These are phyloP conservation scores for Boletellus ananiceps DNA, from an alignment of 768 basidiomycete species.

Conservation along the genomic window DNA sequence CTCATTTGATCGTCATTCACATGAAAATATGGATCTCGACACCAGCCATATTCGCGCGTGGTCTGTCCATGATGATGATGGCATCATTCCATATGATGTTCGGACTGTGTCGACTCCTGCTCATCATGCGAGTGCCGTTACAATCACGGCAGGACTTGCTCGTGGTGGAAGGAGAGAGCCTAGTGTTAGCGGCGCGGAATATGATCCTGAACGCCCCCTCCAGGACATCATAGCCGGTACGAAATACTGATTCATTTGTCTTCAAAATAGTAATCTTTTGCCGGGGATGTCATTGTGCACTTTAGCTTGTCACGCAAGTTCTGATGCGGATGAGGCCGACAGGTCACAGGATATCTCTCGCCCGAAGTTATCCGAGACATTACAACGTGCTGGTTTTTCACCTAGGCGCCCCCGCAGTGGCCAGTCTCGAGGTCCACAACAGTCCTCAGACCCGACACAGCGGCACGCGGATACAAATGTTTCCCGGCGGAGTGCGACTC, in stretches of 20 bases:
- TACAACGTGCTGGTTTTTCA: slow-evolving; percentile 66
- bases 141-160: slow-evolving; percentile 75
- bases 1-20: slow-evolving; percentile 56
- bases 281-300: slow-evolving; percentile 20
- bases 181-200: slow-evolving; percentile 72
- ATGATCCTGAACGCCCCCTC: slow-evolving; percentile 79
- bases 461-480: slow-evolving; percentile 12
- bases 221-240: slow-evolving; percentile 66
- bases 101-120: slow-evolving; percentile 78
- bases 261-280: background rate
- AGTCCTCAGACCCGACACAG: slow-evolving; percentile 11
- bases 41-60: slow-evolving; percentile 48
- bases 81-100: slow-evolving; percentile 59
- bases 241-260: background rate
- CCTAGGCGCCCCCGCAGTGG: slow-evolving; percentile 67
- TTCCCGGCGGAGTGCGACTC: slow-evolving; percentile 29
- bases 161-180: slow-evolving; percentile 47
- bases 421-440: slow-evolving; percentile 25
- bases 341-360: slow-evolving; percentile 41
- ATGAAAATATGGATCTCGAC: slow-evolving; percentile 54
- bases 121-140: slow-evolving; percentile 87
- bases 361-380: slow-evolving; percentile 66
- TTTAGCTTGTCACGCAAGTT: slow-evolving; percentile 44
- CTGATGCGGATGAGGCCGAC: slow-evolving; percentile 48
- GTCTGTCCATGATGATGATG: slow-evolving; percentile 66